phyloP scores from a whole-genome alignment of 2,329 filamentous ascomycete genomes.

The Phaeophleospora eucalypticola region DNA sequence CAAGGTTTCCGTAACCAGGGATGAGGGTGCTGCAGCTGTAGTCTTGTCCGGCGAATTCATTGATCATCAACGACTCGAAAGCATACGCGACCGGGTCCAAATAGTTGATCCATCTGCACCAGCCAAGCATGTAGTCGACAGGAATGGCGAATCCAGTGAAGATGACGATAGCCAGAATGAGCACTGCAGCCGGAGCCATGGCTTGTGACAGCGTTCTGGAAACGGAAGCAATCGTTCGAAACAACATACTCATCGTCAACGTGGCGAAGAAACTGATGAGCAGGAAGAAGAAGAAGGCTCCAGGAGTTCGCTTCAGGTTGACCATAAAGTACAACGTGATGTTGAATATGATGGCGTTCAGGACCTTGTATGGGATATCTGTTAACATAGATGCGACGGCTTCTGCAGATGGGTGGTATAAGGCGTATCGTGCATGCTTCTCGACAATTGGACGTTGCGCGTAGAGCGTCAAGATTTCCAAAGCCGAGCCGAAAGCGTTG shows the following conservation, averaged over 20 bases:
- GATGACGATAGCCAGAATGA: conserved; percentile 63
- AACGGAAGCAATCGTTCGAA: conserved; percentile 73
- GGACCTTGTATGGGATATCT: conserved; percentile 78
- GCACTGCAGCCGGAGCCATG: conserved; percentile 52
- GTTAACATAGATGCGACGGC: conserved; percentile 81
- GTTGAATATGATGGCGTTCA: conserved; percentile 74
- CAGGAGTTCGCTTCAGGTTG: conserved; percentile 68
- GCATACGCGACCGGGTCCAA: conserved; percentile 74
- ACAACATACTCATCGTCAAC: conserved; percentile 79
- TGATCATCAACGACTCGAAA: conserved; percentile 66
- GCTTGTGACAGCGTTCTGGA: conserved; percentile 63
- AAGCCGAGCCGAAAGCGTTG: conserved; percentile 75
- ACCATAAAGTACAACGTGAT: conserved; percentile 82
- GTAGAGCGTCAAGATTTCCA: conserved; percentile 83
- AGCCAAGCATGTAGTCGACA: conserved; percentile 64
- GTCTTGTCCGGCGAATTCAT: conserved; percentile 68
- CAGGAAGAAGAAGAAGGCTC: conserved; percentile 80
- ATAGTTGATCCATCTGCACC: conserved; percentile 81
- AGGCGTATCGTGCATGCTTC: conserved; percentile 79
- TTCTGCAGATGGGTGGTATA: conserved; percentile 87
- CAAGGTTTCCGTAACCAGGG: conserved; percentile 39
- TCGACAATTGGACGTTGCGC: conserved; percentile 88
- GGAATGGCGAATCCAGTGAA: conserved; percentile 63
- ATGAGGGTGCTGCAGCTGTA: conserved; percentile 51
- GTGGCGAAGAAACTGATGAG: conserved; percentile 71